Evolutionary conservation across 2,329 filamentous ascomycete genomes (phyloP).

Genomic region (Colletotrichum euphorbiae): DNA sequence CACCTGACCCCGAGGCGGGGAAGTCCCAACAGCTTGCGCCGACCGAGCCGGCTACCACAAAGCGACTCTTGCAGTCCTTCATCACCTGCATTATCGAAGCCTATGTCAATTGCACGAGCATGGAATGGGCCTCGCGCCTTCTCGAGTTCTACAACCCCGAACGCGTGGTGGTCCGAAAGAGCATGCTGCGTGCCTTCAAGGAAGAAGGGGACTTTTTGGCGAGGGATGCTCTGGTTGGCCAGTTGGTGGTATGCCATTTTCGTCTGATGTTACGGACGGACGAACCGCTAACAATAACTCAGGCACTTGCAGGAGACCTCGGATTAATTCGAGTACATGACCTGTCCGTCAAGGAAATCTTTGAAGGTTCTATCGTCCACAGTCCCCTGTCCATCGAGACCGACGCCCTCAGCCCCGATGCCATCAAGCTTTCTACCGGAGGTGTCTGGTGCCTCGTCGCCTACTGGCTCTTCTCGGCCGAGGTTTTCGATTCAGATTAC

Average conservation of each 20-base stretch:
- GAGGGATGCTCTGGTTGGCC: slow-evolving; percentile 75
- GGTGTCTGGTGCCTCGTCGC: slow-evolving; percentile 70
- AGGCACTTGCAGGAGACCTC: slow-evolving; percentile 74
- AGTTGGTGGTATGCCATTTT: slow-evolving; percentile 69
- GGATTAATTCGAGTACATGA: slow-evolving; percentile 58
- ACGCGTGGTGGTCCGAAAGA: slow-evolving; percentile 70
- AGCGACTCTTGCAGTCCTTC: slow-evolving; percentile 77
- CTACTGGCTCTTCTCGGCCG: slow-evolving; percentile 72
- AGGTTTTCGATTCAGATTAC: slow-evolving; percentile 69
- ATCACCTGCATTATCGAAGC: slow-evolving; percentile 82
- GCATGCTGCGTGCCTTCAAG: slow-evolving; percentile 72
- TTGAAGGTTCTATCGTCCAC: slow-evolving; percentile 54
- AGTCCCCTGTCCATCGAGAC: slow-evolving; percentile 61
- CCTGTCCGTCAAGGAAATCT: slow-evolving; percentile 59
- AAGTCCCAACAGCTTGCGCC: slow-evolving; percentile 62
- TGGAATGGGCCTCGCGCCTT: slow-evolving; percentile 73
- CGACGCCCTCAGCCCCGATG: slow-evolving; percentile 59
- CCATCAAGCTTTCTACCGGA: slow-evolving; percentile 68
- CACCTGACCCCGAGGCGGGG: slow-evolving; percentile 71
- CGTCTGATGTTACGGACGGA: slow-evolving; percentile 11
- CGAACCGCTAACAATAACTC: slow-evolving; percentile 34
- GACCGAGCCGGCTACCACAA: slow-evolving; percentile 71
- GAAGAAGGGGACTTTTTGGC: slow-evolving; percentile 71
- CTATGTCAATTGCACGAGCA: slow-evolving; percentile 71
- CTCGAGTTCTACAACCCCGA: slow-evolving; percentile 76